phyloP scores from a whole-genome alignment of 495 filamentous ascomycete genomes.

The Margaritispora aquatica region DNA sequence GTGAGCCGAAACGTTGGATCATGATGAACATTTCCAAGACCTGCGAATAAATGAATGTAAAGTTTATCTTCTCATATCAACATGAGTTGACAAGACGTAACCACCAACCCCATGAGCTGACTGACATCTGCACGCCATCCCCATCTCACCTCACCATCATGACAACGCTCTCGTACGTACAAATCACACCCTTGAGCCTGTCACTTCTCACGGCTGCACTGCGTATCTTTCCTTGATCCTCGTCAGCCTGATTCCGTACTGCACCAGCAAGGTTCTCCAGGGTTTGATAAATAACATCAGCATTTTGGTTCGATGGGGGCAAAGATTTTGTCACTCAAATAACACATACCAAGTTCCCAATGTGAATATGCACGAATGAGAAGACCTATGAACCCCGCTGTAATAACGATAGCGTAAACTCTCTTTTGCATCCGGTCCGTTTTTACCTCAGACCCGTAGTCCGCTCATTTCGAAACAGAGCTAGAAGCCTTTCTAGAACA shows the following conservation, averaged over 20 bases:
- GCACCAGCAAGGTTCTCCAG: constrained; percentile 10
- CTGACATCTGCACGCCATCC: background rate
- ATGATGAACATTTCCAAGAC: background rate
- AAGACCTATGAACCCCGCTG: background rate
- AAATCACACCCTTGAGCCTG: background rate
- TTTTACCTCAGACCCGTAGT: background rate
- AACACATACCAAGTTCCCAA: background rate
- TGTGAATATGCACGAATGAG: background rate
- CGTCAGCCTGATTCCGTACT: background rate
- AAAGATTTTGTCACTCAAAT: background rate
- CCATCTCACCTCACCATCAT: background rate
- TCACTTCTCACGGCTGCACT: constrained; percentile 1
- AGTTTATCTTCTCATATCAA: too few species aligned
- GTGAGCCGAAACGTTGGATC: background rate
- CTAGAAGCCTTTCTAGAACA: constrained; percentile 1
- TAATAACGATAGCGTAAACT: background rate
- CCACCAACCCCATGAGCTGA: background rate
- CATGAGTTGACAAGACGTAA: background rate
- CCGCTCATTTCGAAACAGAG: constrained; percentile 1
- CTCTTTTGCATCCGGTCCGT: background rate
- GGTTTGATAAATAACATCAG: background rate
- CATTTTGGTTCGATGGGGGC: too few species aligned
- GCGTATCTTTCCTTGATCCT: constrained; percentile 4
- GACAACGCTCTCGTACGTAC: constrained; percentile 6
- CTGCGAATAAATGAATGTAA: too few species aligned